A percentile compares a stretch with the other conserved stretches of the same genome.
phyloP scores from a whole-genome alignment of 2,329 filamentous ascomycete species.

The Aureobasidium sp. region DNA sequence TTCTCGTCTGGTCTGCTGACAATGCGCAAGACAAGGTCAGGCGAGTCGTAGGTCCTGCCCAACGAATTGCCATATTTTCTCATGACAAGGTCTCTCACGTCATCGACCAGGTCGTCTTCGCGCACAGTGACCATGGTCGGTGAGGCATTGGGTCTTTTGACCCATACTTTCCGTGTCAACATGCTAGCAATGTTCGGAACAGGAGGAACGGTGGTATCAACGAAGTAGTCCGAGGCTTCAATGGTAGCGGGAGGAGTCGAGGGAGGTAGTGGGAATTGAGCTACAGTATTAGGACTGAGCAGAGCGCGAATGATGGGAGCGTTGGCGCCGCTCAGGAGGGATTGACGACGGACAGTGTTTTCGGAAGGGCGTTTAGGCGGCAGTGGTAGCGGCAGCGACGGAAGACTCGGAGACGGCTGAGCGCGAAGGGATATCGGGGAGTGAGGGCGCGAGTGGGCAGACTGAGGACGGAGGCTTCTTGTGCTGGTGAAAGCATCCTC shows the following conservation, averaged over 20 bases:
- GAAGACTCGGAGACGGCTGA: background rate
- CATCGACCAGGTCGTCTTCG: conserved; percentile 88
- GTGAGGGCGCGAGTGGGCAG: background rate
- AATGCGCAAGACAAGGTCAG: conserved; percentile 78
- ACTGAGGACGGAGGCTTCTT: background rate
- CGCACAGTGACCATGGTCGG: conserved; percentile 78
- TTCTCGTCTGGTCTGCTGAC: conserved; percentile 46
- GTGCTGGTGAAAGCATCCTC: background rate
- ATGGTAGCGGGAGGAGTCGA: background rate
- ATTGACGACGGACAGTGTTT: background rate
- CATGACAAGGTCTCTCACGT: conserved; percentile 85
- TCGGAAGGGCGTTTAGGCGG: background rate
- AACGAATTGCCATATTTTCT: conserved; percentile 92
- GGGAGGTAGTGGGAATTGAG: background rate
- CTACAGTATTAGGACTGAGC: background rate
- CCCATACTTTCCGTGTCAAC: conserved; percentile 83
- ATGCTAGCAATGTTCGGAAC: conserved; percentile 35
- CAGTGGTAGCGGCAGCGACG: background rate
- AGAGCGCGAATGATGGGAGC: background rate
- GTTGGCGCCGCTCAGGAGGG: conserved; percentile 9
- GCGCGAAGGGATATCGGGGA: background rate
- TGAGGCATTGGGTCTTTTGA: conserved; percentile 77
- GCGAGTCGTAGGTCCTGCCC: conserved; percentile 80
- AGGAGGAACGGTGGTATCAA: background rate
- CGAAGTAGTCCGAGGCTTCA: conserved; percentile 14